Percentiles rank a stretch among this genome's conserved stretches.
Conservation (phyloP, 345 rosid genomes). For the Syzygium jambos region DNA sequence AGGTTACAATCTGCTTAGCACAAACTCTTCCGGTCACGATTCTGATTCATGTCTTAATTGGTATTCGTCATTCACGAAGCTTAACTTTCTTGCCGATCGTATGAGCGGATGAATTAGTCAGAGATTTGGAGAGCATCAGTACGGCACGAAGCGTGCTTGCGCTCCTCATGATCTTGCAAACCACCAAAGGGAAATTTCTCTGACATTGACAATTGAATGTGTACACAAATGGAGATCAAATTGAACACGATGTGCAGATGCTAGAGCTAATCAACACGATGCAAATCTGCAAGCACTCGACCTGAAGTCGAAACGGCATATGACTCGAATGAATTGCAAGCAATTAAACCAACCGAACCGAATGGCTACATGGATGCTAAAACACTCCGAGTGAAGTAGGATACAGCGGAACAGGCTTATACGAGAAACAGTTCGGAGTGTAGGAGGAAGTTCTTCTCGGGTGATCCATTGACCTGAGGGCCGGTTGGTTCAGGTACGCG, state of each 20-base stretch:
- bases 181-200: not conserved
- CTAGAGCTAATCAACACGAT: not conserved
- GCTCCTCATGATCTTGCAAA: not conserved
- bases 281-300: not conserved
- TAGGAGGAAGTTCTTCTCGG: constrained; percentile 40
- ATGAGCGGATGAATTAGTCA: not conserved
- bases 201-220: not conserved
- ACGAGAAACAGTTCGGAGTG: constrained; percentile 51
- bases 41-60: not conserved
- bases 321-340: not conserved
- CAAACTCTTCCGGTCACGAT: not conserved
- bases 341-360: not conserved
- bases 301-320: not conserved
- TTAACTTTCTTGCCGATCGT: not conserved
- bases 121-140: not conserved
- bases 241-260: not conserved
- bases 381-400: constrained; percentile 31
- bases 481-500: constrained; percentile 88
- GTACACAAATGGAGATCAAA: not conserved
- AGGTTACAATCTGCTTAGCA: not conserved
- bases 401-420: constrained; percentile 48
- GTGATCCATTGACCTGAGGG: constrained; percentile 31
- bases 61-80: not conserved
- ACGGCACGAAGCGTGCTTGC: not conserved
- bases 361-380: not conserved